Base-by-base conservation (phyloP, 2,329 filamentous ascomycete species). In the Diplodia intermedia region DNA sequence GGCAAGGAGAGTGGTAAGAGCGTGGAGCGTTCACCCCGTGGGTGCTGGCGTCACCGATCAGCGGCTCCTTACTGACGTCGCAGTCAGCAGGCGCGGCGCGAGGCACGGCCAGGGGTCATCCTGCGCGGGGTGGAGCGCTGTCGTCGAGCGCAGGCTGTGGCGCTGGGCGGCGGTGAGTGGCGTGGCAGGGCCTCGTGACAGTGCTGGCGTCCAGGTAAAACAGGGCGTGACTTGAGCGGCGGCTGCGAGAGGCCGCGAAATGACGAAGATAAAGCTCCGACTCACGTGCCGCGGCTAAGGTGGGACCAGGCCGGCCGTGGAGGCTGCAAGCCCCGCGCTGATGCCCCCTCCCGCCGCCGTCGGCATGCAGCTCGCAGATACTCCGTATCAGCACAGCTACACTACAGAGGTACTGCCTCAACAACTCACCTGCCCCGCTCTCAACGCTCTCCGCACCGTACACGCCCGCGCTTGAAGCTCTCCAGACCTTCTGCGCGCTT, bases 31-130 rank as follows among this genome's bases (percentile, higher is more conserved):
- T n/a, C 43, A 31, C 26, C 43, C 26, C 43, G 47, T 38, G 60
- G 23, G 36, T 33, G 29, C 14, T 18, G 43, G 20, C 40, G 57
- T 36, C 40, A 38, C 60, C 47, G 60, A 63, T 63, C 60, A 63
- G 60, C 60, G 60, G 47, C 60, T 63, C 60, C 60, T 52, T 63
- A 63, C 47, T 38, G 47, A 14, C 60, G 11, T 26, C 9, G 60
- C 60, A 23, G 60, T 63, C 60, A 63, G 60, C 60, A 49, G 65
- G 65, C 54, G 65, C 33, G n/a, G n/a, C 23, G 40, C 18, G 52
- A 66, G 65, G 40, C 65, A 66, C 15, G 65, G n/a, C 65, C 65
- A 66, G 65, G 65, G 65, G 65, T 66, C 65, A 66, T 66, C 53
- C 65, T 66, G 40, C 43, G 63, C 53, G 7, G 47, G n/a, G 29